phyloP scores from a whole-genome alignment of 768 basidiomycete genomes.

The Xerocomellus dryophilus region DNA sequence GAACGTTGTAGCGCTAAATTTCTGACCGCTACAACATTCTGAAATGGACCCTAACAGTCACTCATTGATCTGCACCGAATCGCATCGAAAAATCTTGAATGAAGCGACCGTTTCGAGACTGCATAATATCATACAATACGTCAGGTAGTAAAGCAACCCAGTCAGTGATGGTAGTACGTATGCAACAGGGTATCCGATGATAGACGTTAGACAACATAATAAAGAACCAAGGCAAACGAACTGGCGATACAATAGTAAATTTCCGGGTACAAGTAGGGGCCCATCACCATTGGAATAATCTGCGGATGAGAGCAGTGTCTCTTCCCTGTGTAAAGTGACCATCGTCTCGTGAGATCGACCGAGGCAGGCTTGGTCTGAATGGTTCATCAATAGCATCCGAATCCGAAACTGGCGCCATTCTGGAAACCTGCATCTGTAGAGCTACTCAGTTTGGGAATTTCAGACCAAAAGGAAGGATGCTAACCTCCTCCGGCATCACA shows the following conservation, averaged over 20 bases:
- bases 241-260: slow-evolving; percentile 29
- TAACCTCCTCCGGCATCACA: slow-evolving; percentile 71
- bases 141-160: slow-evolving; percentile 25
- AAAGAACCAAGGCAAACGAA: slow-evolving; percentile 26
- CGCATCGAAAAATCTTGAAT: neutral
- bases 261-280: slow-evolving; percentile 18
- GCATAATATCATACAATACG: slow-evolving; percentile 26
- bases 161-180: slow-evolving; percentile 35
- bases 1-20: too few relatives aligned
- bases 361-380: slow-evolving; percentile 31
- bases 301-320: slow-evolving; percentile 49
- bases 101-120: neutral
- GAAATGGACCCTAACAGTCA: too few relatives aligned
- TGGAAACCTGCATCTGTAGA: slow-evolving; percentile 60
- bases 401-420: slow-evolving; percentile 53
- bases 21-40: too few relatives aligned
- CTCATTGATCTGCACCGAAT: neutral
- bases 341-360: slow-evolving; percentile 33
- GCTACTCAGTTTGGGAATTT: slow-evolving; percentile 2
- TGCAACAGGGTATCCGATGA: slow-evolving; percentile 37
- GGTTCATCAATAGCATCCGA: slow-evolving; percentile 42
- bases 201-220: slow-evolving; percentile 27
- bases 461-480: slow-evolving; percentile 13
- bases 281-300: slow-evolving; percentile 45
- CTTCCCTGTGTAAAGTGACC: slow-evolving; percentile 31